Percentiles rank a stretch among this genome's conserved stretches.
These are phyloP conservation scores for Fusarium camptoceras DNA, from an alignment of 2,329 filamentous ascomycete species.

Conservation along the genomic window DNA sequence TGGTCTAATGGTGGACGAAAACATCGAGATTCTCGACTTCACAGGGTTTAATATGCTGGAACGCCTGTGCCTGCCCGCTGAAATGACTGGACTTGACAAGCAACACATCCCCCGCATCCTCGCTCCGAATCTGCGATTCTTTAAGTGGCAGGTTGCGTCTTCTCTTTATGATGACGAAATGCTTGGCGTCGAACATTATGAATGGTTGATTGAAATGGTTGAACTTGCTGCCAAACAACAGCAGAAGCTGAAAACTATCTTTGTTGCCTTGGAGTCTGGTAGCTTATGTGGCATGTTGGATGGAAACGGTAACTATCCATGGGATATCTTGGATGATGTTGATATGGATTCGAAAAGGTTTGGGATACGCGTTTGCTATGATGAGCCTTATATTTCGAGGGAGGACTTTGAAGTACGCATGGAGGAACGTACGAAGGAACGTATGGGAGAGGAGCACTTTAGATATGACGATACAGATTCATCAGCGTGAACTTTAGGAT, in stretches of 20 bases:
- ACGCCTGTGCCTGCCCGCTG: not conserved
- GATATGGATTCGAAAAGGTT: not conserved
- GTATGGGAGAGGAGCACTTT: too few species aligned
- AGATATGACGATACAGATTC: too few species aligned
- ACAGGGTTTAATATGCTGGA: not conserved
- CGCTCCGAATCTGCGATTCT: not conserved
- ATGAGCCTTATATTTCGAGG: not conserved
- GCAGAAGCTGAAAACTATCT: too few species aligned
- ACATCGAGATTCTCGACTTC: not conserved
- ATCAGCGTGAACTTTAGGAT: too few species aligned
- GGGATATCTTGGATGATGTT: not conserved
- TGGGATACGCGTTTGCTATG: not conserved
- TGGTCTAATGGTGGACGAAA: not conserved
- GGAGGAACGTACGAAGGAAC: too few species aligned
- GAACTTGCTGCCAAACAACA: too few species aligned
- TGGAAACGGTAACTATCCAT: not conserved
- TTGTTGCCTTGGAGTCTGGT: too few species aligned
- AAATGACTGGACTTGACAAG: not conserved
- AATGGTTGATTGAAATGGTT: too few species aligned
- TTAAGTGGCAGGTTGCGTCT: not conserved
- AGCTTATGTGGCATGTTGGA: too few species aligned
- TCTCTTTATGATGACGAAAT: too few species aligned
- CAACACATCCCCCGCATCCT: not conserved
- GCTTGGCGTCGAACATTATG: too few species aligned
- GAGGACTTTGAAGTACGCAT: too few species aligned